A percentile compares a stretch with the other conserved stretches of the same genome.
phyloP scores from a whole-genome alignment of 257 asterid genomes.

The Rauvolfia tetraphylla region DNA sequence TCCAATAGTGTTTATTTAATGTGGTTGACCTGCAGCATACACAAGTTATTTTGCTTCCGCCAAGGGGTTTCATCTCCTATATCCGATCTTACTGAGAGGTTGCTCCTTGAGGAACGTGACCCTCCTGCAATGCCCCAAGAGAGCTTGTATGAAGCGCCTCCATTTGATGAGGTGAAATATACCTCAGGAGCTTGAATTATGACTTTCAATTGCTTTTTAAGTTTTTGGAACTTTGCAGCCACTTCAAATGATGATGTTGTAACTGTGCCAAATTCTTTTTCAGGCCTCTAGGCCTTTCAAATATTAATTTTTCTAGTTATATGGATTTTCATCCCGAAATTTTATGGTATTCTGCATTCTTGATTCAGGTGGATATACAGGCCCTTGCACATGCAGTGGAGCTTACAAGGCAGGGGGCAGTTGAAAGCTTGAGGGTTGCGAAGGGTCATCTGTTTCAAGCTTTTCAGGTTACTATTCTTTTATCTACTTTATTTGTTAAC shows the following conservation, averaged over 20 bases:
- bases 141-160: conserved; percentile 79
- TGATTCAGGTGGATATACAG: conserved; percentile 83
- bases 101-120: conserved; percentile 98
- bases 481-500: background rate
- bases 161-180: conserved; percentile 84
- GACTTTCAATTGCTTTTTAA: background rate
- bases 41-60: conserved; percentile 81
- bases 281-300: background rate
- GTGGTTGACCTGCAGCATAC: conserved; percentile 56
- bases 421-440: conserved; percentile 93
- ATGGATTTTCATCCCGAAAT: background rate
- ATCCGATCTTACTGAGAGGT: conserved; percentile 85
- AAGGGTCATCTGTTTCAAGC: conserved; percentile 90
- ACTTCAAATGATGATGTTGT: background rate
- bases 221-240: background rate
- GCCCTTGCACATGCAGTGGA: conserved; percentile 99
- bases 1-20: background rate
- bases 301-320: background rate
- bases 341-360: conserved; percentile 3
- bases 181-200: background rate
- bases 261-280: background rate
- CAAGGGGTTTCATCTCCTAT: conserved; percentile 86
- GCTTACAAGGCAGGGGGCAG: conserved; percentile 95
- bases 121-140: conserved; percentile 79
- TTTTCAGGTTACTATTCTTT: conserved; percentile 63